Evolutionary conservation across 2,329 filamentous ascomycete genomes (phyloP), one percentile per base, ranked within the genome.

Genomic region (Teratosphaeria zuluensis): DNA sequence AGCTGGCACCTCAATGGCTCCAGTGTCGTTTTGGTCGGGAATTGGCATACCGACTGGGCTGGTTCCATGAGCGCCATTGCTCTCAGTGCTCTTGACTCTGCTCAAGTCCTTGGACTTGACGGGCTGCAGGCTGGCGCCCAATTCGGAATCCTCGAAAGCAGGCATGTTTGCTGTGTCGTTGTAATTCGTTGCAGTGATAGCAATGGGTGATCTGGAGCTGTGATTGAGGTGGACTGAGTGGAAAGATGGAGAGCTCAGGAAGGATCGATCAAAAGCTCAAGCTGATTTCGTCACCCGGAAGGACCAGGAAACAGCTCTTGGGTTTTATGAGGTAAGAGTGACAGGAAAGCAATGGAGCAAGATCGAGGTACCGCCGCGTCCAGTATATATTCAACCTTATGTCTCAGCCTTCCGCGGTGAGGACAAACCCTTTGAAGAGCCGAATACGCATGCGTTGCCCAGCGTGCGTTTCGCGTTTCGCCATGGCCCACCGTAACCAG

Each of bases 1-100:
- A 28, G 87, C 86, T 48, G 87, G 86, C 53, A 90, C 79, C 75
- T 90, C 87, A 67, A 90, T 82, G 51, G 84, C 77, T 57, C 79
- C 80, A 31, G 68, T 72, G 53, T 65, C 66, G 56, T 70, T 75
- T 56, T 74, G 64, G 30, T 78, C 77, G 33, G 80, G 79, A 58
- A 79, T 75, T 56, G 72, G 63, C 38, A 80, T 61, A 55, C 61
- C 66, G 59, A 65, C 64, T 58, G 67, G 68, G 53, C 68, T 67
- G 61, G 63, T 71, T 8, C 52, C 52, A 53, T 19, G 52, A 59
- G 74, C 67, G 51, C 63, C 65, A 19, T 68, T 66, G 32, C 71
- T 66, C 31, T 53, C 56, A 58, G 65, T 68, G 57, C 65, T 63
- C 52, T 59, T 67, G 38, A 59, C 61, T 52, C 61, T 56, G 57